Evolutionary conservation across 2,329 filamentous ascomycete genomes (phyloP), one percentile per base, ranked within the genome.

Genomic region (Talaromyces sp.): DNA sequence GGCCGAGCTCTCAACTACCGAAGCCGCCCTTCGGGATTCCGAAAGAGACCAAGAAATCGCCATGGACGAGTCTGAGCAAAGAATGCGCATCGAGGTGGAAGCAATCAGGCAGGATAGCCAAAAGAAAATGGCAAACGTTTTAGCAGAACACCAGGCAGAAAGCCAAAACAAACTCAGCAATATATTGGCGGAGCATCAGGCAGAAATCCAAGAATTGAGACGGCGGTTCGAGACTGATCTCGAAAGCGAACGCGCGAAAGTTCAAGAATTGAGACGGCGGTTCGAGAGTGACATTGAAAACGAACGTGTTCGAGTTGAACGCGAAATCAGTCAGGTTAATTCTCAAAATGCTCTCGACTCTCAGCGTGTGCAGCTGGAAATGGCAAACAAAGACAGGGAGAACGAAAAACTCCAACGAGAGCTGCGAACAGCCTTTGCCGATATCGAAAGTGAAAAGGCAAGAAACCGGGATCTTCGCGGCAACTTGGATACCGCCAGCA

Each of bases 211-310:
- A 6, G 83, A 85, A 4, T 67, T 92, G 36, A 84, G 86, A 68
- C 81, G 84, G 58, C 84, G 84, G 53, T 81, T 89, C 64, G 83
- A 87, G 44, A 80, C 80, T n/a, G 85, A 91, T 68, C 72, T 91
- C 17, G 86, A 90, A 33, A 84, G 89, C 54, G 87, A 92, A 55
- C 73, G 70, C 44, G 66, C 69, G 22, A 22, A 22, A 22, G 22
- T 93, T 17, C 84, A 87, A 6, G 83, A 85, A 4, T 67, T 92
- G 36, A 84, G 86, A 68, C 81, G 85, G 58, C 84, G 84, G 53
- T 81, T 89, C 64, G 83, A 87, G 44, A 80, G 80, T n/a, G 85
- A 91, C 68, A 72, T 91, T 17, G 86, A 90, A 33, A 84, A 89
- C 54, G 87, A 92, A 55, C 73, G 70, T 42, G 66, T 68, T n/a